Conservation (phyloP, 2,329 filamentous ascomycete genomes). For the Cercospora brassicicola region DNA sequence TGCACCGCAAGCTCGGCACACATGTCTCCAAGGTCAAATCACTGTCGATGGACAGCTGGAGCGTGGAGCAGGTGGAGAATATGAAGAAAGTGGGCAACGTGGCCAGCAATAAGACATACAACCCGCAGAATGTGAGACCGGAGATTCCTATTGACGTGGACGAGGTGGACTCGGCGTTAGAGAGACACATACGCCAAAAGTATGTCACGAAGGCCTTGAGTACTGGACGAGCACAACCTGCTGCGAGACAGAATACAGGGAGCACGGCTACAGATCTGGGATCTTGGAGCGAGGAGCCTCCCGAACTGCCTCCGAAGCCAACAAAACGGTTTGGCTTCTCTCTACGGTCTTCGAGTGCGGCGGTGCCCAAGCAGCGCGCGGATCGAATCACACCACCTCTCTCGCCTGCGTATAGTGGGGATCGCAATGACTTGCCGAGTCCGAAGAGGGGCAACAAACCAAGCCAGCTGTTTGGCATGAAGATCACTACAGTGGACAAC, state of each 20-base stretch:
- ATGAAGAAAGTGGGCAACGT: constrained; percentile 92
- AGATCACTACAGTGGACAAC: constrained; percentile 57
- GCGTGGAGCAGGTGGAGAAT: constrained; percentile 93
- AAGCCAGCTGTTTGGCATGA: constrained; percentile 40
- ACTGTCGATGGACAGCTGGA: constrained; percentile 97
- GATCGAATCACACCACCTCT: constrained; percentile 40
- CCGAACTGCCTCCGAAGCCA: constrained; percentile 61
- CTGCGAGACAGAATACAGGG: constrained; percentile 55
- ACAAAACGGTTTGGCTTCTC: constrained; percentile 63
- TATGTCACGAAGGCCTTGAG: constrained; percentile 67
- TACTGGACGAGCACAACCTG: constrained; percentile 30
- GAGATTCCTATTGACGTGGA: constrained; percentile 86
- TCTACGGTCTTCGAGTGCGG: constrained; percentile 68
- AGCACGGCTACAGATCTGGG: constrained; percentile 49
- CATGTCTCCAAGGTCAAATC: constrained; percentile 99
- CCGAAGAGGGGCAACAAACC: constrained; percentile 57
- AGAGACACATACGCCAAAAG: constrained; percentile 91
- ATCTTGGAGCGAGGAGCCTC: constrained; percentile 57
- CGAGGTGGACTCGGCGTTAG: constrained; percentile 91
- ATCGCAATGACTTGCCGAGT: constrained; percentile 28
- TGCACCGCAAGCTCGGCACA: constrained; percentile 94
- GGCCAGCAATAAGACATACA: constrained; percentile 83
- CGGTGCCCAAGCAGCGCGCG: constrained; percentile 61
- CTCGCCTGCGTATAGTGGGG: constrained; percentile 38
- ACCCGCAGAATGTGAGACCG: constrained; percentile 78